These are phyloP conservation scores for Cryptosporidium bovis DNA, from an alignment of 169 alveolate species.

Conservation along the genomic window DNA sequence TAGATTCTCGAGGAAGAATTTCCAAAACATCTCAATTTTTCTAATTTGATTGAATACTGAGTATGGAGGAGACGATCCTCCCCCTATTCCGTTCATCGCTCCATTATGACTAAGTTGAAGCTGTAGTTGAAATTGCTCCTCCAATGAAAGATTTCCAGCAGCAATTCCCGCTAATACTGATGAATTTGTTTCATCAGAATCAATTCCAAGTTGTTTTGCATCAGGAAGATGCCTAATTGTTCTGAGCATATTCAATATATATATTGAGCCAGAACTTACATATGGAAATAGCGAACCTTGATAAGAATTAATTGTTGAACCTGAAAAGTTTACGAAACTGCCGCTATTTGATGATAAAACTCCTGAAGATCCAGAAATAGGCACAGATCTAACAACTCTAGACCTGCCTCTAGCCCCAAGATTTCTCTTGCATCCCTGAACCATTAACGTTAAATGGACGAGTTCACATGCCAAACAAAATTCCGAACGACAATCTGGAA, in stretches of 20 bases:
- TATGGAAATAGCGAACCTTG: constrained; percentile 34
- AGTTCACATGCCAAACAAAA: constrained; percentile 67
- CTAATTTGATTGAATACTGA: constrained; percentile 37
- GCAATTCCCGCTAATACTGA: neutral
- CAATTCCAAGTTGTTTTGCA: constrained; percentile 43
- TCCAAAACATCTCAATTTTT: constrained; percentile 49
- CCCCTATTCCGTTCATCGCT: neutral
- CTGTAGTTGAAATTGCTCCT: neutral
- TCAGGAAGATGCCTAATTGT: constrained; percentile 67
- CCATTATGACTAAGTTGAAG: neutral
- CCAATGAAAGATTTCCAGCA: neutral
- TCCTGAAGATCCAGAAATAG: neutral
- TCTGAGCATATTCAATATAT: constrained; percentile 38
- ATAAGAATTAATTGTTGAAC: no score
- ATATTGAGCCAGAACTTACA: constrained; percentile 20
- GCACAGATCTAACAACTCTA: neutral
- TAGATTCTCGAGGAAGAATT: constrained; percentile 26
- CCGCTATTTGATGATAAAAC: no score
- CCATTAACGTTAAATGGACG: constrained; percentile 52
- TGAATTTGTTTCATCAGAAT: constrained; percentile 21
- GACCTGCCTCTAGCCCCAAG: neutral
- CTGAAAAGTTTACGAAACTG: no score
- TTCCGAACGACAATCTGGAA: constrained; percentile 27
- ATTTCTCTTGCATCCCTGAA: constrained; percentile 36
- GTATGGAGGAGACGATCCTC: neutral